Base-by-base conservation (phyloP, 2,329 filamentous ascomycete species). In the Botrytis porri region DNA sequence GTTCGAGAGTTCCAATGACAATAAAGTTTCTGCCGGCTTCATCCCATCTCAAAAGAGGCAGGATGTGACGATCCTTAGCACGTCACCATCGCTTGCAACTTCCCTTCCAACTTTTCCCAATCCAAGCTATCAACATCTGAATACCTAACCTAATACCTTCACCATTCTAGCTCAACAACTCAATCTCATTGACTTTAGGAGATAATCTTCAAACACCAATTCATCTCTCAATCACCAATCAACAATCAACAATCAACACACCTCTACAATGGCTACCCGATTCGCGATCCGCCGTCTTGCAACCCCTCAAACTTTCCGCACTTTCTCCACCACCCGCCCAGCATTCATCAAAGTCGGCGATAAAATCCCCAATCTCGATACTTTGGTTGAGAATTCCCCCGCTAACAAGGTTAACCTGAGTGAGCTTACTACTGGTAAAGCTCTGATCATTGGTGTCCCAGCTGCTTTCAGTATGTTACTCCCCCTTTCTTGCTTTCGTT, bases 351-450 rank as follows among this genome's bases (percentile, higher is more conserved):
- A 92, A 79, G 90, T 90, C 74, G 95, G 95, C 80, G 94, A 98
- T 82, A 84, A 87, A 77, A 86, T 98, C 72, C 96, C 95, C 18
- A 84, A 90, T 82, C 84, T 95, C 73, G 89, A 94, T 76, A 90
- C 93, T 67, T 88, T 97, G 78, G 91, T 90, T 76, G 93, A 98
- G 84, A 88, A 88, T 83, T 94, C 92, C n/a, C 95, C 95, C 0
- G 94, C 93, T 75, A 97, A 94, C 87, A 96, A 95, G 84, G 90
- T 98, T 82, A 95, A 93, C 83, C 87, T 98, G 78, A 88, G 92
- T 76, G 93, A 97, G 84, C 87, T 97, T 76, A 81, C 82, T 75
- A 86, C 86, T 75, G 90, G 88, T 76, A 92, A 93, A 80, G 94
- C 93, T 73, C 84, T 98, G 78, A 91, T 98, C 81, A 88, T 98